Evolutionary conservation across 192 early-diverging fungal genomes (phyloP).

Genomic region (Coemansia sp.): DNA sequence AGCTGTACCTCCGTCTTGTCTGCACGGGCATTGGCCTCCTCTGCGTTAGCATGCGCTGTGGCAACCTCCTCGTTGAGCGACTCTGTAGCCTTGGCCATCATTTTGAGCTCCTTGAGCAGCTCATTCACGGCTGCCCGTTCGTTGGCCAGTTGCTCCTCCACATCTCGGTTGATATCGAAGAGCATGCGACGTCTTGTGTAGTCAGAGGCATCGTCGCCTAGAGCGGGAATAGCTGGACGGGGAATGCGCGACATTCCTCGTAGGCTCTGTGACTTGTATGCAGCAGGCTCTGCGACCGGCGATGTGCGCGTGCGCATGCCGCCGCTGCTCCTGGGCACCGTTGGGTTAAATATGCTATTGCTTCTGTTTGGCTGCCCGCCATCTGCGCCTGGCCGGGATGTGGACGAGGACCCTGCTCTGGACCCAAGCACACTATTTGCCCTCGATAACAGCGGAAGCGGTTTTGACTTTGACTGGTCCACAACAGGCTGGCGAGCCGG

Average conservation of each 20-base stretch:
- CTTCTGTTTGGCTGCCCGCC: conserved; percentile 1
- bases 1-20: conserved; percentile 8
- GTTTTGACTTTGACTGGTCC: neutral
- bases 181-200: neutral
- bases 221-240: conserved; percentile 2
- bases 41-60: neutral
- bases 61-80: conserved; percentile 9
- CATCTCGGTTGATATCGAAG: conserved; percentile 1
- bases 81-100: conserved; percentile 1
- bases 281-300: conserved; percentile 5
- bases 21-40: conserved; percentile 12
- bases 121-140: conserved; percentile 24
- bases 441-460: neutral
- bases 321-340: neutral
- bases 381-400: neutral
- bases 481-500: conserved; percentile 3
- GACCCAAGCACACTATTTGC: neutral
- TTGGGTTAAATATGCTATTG: neutral
- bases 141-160: conserved; percentile 11
- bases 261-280: neutral
- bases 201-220: neutral
- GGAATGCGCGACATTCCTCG: conserved; percentile 25
- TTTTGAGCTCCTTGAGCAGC: conserved; percentile 23
- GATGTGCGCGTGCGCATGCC: conserved; percentile 15
- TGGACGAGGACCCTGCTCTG: neutral